Conservation (phyloP, 2,329 filamentous ascomycete genomes). For the Byssochlamys sp. region DNA sequence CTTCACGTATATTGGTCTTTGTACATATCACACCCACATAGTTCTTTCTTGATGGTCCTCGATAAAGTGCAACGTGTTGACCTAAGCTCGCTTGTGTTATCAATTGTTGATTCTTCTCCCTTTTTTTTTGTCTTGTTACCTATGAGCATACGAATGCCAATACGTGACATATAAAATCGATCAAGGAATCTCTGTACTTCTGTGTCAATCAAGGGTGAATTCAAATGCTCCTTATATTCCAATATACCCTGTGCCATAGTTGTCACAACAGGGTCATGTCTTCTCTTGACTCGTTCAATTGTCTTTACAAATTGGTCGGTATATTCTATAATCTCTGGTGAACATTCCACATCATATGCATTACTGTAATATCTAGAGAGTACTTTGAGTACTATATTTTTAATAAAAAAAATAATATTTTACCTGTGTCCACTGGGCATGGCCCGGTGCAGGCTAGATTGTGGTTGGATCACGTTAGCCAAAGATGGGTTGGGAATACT, state of each 20-base stretch:
- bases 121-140: no score
- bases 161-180: slow-evolving; percentile 98
- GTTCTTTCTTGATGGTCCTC: slow-evolving; percentile 86
- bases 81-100: no score
- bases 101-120: no score
- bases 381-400: no score
- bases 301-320: slow-evolving; percentile 84
- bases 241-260: slow-evolving; percentile 96
- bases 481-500: no score
- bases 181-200: slow-evolving; percentile 96
- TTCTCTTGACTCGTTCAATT: slow-evolving; percentile 84
- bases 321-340: slow-evolving; percentile 85
- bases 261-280: slow-evolving; percentile 96
- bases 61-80: slow-evolving; percentile 95
- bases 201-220: slow-evolving; percentile 94
- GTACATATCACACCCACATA: slow-evolving; percentile 99
- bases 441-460: no score
- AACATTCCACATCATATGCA: slow-evolving; percentile 81
- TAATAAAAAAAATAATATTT: no score
- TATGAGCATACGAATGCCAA: slow-evolving; percentile 97
- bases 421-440: no score
- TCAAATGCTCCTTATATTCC: slow-evolving; percentile 97
- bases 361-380: no score
- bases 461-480: no score
- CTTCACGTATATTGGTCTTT: slow-evolving; percentile 88